Evolutionary conservation across 371 early-diverging fungal species (phyloP), one percentile per base, ranked within the genome.

Genomic region (Nematocida parisii): DNA sequence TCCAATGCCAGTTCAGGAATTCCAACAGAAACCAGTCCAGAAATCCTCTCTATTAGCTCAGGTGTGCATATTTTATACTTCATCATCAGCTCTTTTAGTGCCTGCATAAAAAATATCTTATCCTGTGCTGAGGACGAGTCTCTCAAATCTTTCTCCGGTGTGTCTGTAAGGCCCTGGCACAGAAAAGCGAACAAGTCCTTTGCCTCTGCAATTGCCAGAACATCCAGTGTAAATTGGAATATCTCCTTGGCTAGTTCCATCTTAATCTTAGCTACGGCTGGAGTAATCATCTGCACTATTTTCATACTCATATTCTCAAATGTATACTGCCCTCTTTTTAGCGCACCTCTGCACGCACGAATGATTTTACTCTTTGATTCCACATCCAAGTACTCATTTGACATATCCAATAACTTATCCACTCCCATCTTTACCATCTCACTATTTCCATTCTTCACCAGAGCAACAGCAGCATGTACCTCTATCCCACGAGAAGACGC

Each of bases 1-100:
- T 60, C 83, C 75, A 74, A 67, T n/a, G 81, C 70, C 27, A 85
- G 60, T 47, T 84, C 84, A 20, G 86, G 85, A 61, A 80, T 70
- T 5, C 52, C 52, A 27, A 47, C 39, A 6, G 46, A 44, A 5
- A 64, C 50, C 46, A 85, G 4, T 24, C 39, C 39, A 13, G 72
- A 45, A 22, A 72, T 39, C 39, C 22, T 22, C 22, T 44, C 39
- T 39, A 64, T 45, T 20, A 84, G 39, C 39, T 62, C 71, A 7
- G 58, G 45, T 11, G 60, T 66, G 58, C 66, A 82, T 4, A 83
- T 61, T 42, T 74, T 72, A 46, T 84, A 77, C 24, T 6, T 54
- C 3, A 20, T 58, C 9, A 55, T 9, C 55, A 77, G 50, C 44
- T 71, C 56, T 22, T 42, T n/a, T 6, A 70, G 71, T 18, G 70